Percentiles rank a stretch among this genome's conserved stretches.
These are phyloP conservation scores for Metarhizium rileyi DNA, from an alignment of 2,329 filamentous ascomycete genomes.

Conservation along the genomic window DNA sequence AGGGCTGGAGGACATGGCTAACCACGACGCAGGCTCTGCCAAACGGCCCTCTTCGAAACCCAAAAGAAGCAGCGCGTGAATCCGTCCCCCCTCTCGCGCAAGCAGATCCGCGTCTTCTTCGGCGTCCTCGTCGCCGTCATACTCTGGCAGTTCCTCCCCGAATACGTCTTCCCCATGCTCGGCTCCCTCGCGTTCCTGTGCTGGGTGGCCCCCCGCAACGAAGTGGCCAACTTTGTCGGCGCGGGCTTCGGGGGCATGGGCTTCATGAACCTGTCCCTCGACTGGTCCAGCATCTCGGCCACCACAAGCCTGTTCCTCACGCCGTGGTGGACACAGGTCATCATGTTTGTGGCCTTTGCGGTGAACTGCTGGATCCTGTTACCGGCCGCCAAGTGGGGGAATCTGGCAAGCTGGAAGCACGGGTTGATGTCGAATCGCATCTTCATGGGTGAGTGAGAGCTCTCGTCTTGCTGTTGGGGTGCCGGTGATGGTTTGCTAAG, in stretches of 20 bases:
- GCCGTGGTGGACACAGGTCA: slow-evolving; percentile 49
- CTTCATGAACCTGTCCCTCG: slow-evolving; percentile 47
- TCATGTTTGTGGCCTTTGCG: slow-evolving; percentile 44
- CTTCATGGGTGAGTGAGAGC: slow-evolving; percentile 29
- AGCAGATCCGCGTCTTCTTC: slow-evolving; percentile 50
- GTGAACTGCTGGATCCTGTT: slow-evolving; percentile 49
- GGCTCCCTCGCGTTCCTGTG: slow-evolving; percentile 52
- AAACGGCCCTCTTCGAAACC: slow-evolving; percentile 50
- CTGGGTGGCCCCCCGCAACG: slow-evolving; percentile 51
- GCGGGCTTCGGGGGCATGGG: slow-evolving; percentile 54
- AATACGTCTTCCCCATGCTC: slow-evolving; percentile 50
- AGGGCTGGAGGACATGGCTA: no score
- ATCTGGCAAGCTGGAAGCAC: slow-evolving; percentile 39
- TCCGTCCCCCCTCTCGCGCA: slow-evolving; percentile 36
- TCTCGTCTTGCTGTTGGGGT: no score
- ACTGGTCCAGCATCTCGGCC: slow-evolving; percentile 52
- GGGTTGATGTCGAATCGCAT: slow-evolving; percentile 49
- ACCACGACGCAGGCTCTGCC: slow-evolving; percentile 27
- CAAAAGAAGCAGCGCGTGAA: slow-evolving; percentile 41
- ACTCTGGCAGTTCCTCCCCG: slow-evolving; percentile 53
- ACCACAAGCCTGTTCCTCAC: slow-evolving; percentile 42
- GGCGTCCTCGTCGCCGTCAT: slow-evolving; percentile 39
- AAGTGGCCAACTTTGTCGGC: slow-evolving; percentile 49
- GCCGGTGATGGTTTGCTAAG: background rate
- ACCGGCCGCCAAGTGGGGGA: slow-evolving; percentile 49